Evolutionary conservation across 2,329 filamentous ascomycete species (phyloP).

Genomic region (Cercospora sp.): DNA sequence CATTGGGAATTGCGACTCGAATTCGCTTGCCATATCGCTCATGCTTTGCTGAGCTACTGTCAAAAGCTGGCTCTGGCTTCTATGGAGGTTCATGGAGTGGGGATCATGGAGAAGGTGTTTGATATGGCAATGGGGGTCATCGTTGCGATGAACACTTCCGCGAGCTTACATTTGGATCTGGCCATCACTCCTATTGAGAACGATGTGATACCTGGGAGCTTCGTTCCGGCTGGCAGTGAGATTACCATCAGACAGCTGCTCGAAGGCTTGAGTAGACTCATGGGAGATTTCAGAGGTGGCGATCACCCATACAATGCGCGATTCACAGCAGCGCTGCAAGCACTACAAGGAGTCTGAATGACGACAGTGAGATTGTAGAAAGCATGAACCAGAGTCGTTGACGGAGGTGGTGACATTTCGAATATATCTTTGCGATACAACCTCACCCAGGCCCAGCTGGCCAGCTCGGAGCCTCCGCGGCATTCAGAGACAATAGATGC

Average conservation of each 20-base stretch:
- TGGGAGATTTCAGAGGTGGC: slow-evolving; percentile 29
- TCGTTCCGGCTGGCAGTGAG: neutral
- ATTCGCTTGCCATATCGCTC: slow-evolving; percentile 41
- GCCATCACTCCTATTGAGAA: slow-evolving; percentile 15
- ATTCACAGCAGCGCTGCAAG: slow-evolving; percentile 21
- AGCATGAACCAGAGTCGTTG: neutral
- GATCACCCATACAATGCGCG: slow-evolving; percentile 26
- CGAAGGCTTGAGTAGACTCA: slow-evolving; percentile 20
- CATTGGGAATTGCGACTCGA: slow-evolving; percentile 42
- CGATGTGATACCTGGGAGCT: slow-evolving; percentile 21
- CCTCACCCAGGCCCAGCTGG: too few species aligned
- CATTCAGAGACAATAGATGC: neutral
- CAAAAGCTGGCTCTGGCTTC: slow-evolving; percentile 37
- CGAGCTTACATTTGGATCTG: slow-evolving; percentile 21
- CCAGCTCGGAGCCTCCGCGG: neutral
- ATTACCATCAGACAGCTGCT: slow-evolving; percentile 17
- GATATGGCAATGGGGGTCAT: slow-evolving; percentile 39
- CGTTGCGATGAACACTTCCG: slow-evolving; percentile 28
- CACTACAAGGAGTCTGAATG: slow-evolving; percentile 5
- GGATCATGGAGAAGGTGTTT: slow-evolving; percentile 44
- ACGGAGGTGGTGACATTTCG: too few species aligned
- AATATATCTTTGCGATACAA: too few species aligned
- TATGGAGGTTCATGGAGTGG: slow-evolving; percentile 48
- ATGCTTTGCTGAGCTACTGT: slow-evolving; percentile 41
- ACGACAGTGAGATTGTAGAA: neutral